These are phyloP conservation scores for Penicillium soppii DNA, from an alignment of 495 filamentous ascomycete species.

Conservation along the genomic window DNA sequence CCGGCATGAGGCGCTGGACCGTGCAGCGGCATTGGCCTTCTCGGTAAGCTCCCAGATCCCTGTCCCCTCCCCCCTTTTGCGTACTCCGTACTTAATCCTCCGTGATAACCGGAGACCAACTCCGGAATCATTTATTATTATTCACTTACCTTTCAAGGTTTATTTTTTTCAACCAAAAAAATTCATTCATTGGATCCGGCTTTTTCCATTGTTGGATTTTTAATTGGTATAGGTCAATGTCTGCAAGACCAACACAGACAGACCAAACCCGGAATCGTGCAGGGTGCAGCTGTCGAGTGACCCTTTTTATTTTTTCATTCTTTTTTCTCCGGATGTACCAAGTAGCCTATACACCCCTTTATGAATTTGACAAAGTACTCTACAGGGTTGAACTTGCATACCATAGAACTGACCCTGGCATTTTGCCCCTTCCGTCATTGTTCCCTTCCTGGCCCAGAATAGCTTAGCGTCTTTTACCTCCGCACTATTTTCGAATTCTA, in stretches of 20 bases:
- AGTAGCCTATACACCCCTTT: slow-evolving; percentile 1
- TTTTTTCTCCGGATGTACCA: slow-evolving; percentile 8
- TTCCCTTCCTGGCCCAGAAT: slow-evolving; percentile 13
- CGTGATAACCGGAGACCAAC: neutral
- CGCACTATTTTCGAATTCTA: slow-evolving; percentile 5
- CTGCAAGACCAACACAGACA: slow-evolving; percentile 17
- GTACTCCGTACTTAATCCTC: slow-evolving; percentile 3
- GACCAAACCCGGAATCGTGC: slow-evolving; percentile 20
- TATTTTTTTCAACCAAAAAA: neutral
- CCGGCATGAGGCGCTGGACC: slow-evolving; percentile 19
- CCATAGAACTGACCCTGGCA: slow-evolving; percentile 7
- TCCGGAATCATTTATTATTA: neutral
- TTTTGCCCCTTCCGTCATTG: slow-evolving; percentile 43
- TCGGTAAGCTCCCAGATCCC: slow-evolving; percentile 13
- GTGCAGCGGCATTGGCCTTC: slow-evolving; percentile 17
- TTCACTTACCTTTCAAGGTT: neutral
- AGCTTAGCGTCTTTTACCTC: slow-evolving; percentile 16
- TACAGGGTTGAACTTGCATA: slow-evolving; percentile 28
- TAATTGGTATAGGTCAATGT: slow-evolving; percentile 1
- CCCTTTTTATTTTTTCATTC: slow-evolving; percentile 1
- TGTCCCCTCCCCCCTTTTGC: slow-evolving; percentile 12
- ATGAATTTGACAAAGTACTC: slow-evolving; percentile 1
- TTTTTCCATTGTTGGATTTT: neutral
- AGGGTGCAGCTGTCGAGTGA: slow-evolving; percentile 19
- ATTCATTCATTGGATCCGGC: neutral